Conservation (phyloP, 306 rosid species). For the Lithocarpus polystachyus region DNA sequence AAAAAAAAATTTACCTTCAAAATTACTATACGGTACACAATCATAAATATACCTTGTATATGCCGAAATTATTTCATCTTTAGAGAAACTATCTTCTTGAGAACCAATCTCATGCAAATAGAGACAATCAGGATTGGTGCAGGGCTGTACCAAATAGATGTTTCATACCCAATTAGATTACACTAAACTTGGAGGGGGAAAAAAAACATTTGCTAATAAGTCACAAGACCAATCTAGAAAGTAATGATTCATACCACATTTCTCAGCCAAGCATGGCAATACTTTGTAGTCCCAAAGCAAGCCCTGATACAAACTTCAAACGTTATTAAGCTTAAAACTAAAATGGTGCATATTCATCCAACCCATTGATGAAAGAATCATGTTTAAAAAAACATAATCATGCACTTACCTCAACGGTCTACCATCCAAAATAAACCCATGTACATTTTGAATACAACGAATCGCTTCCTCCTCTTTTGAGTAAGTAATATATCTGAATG, state of each 20-base stretch:
- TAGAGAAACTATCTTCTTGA: conserved; percentile 90
- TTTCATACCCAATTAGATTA: not conserved
- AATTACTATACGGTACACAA: not conserved
- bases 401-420: conserved; percentile 67
- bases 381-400: not conserved
- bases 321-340: not conserved
- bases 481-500: conserved; percentile 94
- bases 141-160: conserved; percentile 61
- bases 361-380: not conserved
- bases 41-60: conserved; percentile 64
- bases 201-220: conserved; percentile 13
- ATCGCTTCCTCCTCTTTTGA: conserved; percentile 92
- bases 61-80: conserved; percentile 94
- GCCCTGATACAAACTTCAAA: conserved; percentile 54
- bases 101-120: conserved; percentile 92
- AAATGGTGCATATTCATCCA: not conserved
- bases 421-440: conserved; percentile 95
- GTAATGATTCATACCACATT: conserved; percentile 66
- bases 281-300: conserved; percentile 98
- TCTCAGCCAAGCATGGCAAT: conserved; percentile 99
- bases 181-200: not conserved
- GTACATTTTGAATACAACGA: conserved; percentile 98
- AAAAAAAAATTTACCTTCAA: not conserved
- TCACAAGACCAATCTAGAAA: not conserved
- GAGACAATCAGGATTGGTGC: conserved; percentile 96